phyloP scores from a whole-genome alignment of 139 green algal species.

The Ettlia oleoabundans region DNA sequence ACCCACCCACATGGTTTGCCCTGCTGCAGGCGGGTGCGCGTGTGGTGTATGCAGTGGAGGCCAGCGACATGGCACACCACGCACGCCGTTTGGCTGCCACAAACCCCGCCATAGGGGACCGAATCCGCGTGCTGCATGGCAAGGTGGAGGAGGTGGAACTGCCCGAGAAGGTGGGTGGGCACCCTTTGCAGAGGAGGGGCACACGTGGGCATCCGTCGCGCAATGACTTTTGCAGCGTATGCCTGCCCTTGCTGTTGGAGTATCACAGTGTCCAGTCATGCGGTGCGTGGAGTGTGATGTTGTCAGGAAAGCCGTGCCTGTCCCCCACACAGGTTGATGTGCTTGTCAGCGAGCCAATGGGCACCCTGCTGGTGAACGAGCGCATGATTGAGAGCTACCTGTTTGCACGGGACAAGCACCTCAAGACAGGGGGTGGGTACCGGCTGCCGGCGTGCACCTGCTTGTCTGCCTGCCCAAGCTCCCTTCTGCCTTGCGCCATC shows the following conservation, averaged over 20 bases:
- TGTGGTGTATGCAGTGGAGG: constrained; percentile 96
- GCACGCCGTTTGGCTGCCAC: constrained; percentile 69
- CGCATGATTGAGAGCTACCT: constrained; percentile 97
- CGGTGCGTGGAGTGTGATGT: too few species aligned
- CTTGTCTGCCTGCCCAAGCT: too few species aligned
- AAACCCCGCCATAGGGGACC: constrained; percentile 60
- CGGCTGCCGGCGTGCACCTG: not conserved
- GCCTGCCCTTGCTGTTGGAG: too few species aligned
- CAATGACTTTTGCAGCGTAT: too few species aligned
- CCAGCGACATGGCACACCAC: constrained; percentile 84
- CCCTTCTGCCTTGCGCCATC: too few species aligned
- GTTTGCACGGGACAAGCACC: constrained; percentile 86
- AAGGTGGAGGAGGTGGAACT: constrained; percentile 80
- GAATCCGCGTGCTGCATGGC: constrained; percentile 66
- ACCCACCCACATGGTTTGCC: not conserved
- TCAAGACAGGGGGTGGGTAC: constrained; percentile 77
- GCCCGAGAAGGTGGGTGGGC: constrained; percentile 65
- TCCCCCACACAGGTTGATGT: constrained; percentile 41
- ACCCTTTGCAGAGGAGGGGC: too few species aligned
- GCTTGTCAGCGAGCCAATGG: constrained; percentile 84
- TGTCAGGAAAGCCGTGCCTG: too few species aligned
- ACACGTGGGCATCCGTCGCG: too few species aligned
- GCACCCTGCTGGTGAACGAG: constrained; percentile 97
- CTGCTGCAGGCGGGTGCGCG: constrained; percentile 76
- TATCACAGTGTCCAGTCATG: too few species aligned